Evolutionary conservation across 73 alveolate genomes (phyloP).

Genomic region (Stentor roeselii): DNA sequence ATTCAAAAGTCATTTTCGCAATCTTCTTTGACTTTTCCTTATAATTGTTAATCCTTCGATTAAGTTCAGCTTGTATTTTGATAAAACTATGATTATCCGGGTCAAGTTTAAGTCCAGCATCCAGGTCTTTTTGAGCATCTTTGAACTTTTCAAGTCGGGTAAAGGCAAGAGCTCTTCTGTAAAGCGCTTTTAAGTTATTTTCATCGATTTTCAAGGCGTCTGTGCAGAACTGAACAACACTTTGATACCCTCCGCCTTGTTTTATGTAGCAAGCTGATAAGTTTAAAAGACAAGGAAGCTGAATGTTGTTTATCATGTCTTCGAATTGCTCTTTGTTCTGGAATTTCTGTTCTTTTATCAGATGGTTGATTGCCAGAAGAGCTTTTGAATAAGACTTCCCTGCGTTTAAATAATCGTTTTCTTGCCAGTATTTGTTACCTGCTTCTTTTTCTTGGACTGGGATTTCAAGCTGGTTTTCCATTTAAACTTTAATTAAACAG

Average conservation of each 20-base stretch:
- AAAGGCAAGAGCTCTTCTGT: conserved; percentile 24
- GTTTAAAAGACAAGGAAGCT: conserved; percentile 24
- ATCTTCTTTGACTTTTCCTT: conserved; percentile 14
- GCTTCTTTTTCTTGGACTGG: conserved; percentile 3
- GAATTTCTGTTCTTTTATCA: not conserved
- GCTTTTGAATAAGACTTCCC: conserved; percentile 30
- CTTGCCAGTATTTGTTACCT: conserved; percentile 1
- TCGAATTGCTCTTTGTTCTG: not conserved
- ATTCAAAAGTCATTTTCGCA: not conserved
- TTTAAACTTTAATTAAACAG: no score
- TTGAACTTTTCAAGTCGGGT: not conserved
- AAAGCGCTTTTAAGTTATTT: conserved; percentile 16
- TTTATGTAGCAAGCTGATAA: conserved; percentile 23
- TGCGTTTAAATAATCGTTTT: not conserved
- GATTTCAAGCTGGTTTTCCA: not conserved
- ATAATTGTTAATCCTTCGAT: not conserved
- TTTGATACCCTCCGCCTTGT: not conserved
- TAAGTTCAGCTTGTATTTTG: not conserved
- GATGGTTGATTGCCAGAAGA: conserved; percentile 18
- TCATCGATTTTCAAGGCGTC: conserved; percentile 9
- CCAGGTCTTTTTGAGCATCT: conserved; percentile 16
- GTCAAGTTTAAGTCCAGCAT: not conserved
- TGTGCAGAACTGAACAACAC: not conserved
- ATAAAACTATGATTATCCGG: not conserved
- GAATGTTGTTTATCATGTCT: not conserved